Evolutionary conservation across 345 rosid species (phyloP), one percentile per base, ranked within the genome.

Genomic region (Eucalyptus tenuipes): DNA sequence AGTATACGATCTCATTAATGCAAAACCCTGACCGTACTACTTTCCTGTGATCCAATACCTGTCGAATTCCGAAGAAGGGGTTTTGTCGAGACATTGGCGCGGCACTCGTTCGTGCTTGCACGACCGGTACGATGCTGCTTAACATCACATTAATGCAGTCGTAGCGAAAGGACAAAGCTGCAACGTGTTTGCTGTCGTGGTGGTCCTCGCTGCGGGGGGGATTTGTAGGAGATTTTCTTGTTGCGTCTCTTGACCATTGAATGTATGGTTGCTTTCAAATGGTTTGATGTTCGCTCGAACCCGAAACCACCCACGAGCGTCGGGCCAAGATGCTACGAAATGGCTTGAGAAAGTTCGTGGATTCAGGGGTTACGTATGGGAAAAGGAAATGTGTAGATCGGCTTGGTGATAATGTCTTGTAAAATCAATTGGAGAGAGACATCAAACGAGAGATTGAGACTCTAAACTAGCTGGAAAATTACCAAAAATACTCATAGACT

Each of bases 401-500:
- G 6, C 80, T 25, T 16, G 80, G 42, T 16, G 80, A 37, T 31
- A 0, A 9, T 3, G 24, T 33, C 7, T 33, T 33, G 31, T 6
- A 1, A 27, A 5, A 61, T 27, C 31, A 12, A 29, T 27, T 61
- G 33, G 33, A 29, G 68, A 29, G 68, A 27, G 68, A 61, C 68
- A 27, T 61, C 16, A 12, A 4, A 13, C 4, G 31, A 29, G 68
- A 61, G 68, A 61, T 59, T 6, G 31, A 61, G 68, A 61, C 68
- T 29, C n/a, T 27, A 29, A 6, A 13, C 29, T 55, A 55, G 27
- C 61, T 25, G 61, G 61, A 55, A 55, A 55, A 24, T 24, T 22
- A 24, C 13, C 3, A 5, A 24, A 10, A 24, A 55, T 22, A 55
- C 29, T 55, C 2, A 1, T 24, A 4, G 4, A 9, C 1, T 55